Percentiles rank a stretch among this genome's conserved stretches.
phyloP scores from a whole-genome alignment of 257 asterid genomes.

The Fraxinus excelsior region DNA sequence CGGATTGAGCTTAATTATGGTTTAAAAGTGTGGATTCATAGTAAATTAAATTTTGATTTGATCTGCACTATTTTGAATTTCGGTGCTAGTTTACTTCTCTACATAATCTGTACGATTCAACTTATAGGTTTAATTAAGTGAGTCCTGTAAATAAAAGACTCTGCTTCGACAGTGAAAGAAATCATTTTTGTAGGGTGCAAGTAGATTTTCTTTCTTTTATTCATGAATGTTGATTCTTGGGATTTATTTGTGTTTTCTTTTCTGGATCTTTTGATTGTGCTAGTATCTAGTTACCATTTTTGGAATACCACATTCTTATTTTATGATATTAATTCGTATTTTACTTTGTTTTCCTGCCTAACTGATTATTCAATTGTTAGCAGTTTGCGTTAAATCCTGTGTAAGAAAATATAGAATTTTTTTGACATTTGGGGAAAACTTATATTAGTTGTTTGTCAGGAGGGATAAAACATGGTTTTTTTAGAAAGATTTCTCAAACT shows the following conservation, averaged over 20 bases:
- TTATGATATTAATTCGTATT: background rate
- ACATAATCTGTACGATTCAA: conserved; percentile 35
- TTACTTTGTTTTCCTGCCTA: background rate
- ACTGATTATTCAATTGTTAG: background rate
- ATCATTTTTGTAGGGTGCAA: conserved; percentile 12
- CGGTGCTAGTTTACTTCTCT: conserved; percentile 30
- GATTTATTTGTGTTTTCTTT: conserved; percentile 36
- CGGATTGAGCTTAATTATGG: conserved; percentile 10
- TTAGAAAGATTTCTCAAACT: background rate
- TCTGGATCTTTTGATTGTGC: background rate
- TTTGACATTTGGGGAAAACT: background rate
- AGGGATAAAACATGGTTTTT: background rate
- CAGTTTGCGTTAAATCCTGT: background rate
- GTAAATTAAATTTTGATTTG: background rate
- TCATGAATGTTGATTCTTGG: conserved; percentile 26
- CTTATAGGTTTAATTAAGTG: conserved; percentile 34
- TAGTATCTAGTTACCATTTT: background rate
- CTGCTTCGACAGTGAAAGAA: conserved; percentile 23
- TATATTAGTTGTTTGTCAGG: background rate
- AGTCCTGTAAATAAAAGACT: conserved; percentile 20
- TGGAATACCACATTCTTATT: background rate
- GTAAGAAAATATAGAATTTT: background rate
- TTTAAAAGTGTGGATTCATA: conserved; percentile 2
- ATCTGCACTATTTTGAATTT: background rate
- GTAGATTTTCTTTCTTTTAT: conserved; percentile 18